Evolutionary conservation across 2,329 filamentous ascomycete species (phyloP).

Genomic region (Trichophyton simii): DNA sequence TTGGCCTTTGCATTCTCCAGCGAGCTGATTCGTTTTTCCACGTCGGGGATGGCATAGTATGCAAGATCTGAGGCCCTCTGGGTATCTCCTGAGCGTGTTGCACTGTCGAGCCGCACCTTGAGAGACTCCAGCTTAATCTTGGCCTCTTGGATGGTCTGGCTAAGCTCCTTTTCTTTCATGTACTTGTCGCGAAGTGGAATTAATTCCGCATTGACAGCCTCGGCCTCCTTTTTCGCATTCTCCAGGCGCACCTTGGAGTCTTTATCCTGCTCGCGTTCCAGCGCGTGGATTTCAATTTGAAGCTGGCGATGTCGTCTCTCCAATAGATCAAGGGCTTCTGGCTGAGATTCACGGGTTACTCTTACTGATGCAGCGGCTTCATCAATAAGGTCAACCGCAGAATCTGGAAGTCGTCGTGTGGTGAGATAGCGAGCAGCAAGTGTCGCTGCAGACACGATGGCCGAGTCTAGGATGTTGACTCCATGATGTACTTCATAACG

Average conservation of each 20-base stretch:
- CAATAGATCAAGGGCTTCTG: slow-evolving; percentile 86
- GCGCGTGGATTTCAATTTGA: slow-evolving; percentile 91
- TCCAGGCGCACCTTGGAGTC: slow-evolving; percentile 73
- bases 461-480: slow-evolving; percentile 89
- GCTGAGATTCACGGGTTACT: slow-evolving; percentile 89
- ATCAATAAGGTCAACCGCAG: slow-evolving; percentile 90
- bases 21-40: slow-evolving; percentile 63
- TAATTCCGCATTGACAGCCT: slow-evolving; percentile 88
- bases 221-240: slow-evolving; percentile 76
- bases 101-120: slow-evolving; percentile 83
- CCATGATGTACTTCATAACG: slow-evolving; percentile 97
- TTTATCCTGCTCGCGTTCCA: slow-evolving; percentile 88
- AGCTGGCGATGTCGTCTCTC: slow-evolving; percentile 83
- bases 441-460: slow-evolving; percentile 81
- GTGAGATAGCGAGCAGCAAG: slow-evolving; percentile 91
- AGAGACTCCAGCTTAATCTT: slow-evolving; percentile 90
- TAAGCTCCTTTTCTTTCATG: slow-evolving; percentile 79
- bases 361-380: slow-evolving; percentile 94
- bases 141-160: slow-evolving; percentile 82
- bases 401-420: slow-evolving; percentile 79
- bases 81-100: slow-evolving; percentile 75
- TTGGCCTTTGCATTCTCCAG: slow-evolving; percentile 70
- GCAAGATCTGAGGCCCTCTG: slow-evolving; percentile 83
- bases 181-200: slow-evolving; percentile 90
- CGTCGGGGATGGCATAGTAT: slow-evolving; percentile 94